Conservation (phyloP, 2,329 filamentous ascomycete species). For the Colletotrichum musae region DNA sequence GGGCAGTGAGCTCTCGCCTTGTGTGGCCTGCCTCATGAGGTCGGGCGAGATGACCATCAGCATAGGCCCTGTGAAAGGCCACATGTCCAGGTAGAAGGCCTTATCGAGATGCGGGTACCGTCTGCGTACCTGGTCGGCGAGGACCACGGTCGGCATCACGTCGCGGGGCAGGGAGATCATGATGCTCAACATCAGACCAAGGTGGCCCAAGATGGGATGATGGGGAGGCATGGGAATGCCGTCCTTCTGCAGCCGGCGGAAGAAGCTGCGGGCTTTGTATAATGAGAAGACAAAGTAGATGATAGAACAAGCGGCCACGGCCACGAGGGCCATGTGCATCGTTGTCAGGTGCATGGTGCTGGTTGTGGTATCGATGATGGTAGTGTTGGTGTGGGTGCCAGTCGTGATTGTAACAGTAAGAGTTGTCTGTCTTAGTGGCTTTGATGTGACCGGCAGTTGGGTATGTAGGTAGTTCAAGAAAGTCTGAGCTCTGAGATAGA, state of each 20-base stretch:
- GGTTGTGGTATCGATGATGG: slow-evolving; percentile 11
- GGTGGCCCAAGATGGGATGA: slow-evolving; percentile 20
- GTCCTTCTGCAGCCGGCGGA: slow-evolving; percentile 16
- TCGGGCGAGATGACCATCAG: slow-evolving; percentile 26
- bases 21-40: neutral
- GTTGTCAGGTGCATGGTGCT: slow-evolving; percentile 19
- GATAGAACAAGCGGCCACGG: neutral
- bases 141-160: slow-evolving; percentile 10
- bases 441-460: neutral
- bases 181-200: slow-evolving; percentile 25
- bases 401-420: slow-evolving; percentile 9
- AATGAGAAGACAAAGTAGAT: slow-evolving; percentile 7
- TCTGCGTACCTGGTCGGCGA: slow-evolving; percentile 10
- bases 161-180: slow-evolving; percentile 15
- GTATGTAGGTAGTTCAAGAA: neutral
- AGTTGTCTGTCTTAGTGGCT: slow-evolving; percentile 3
- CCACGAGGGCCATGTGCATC: slow-evolving; percentile 4
- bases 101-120: slow-evolving; percentile 17
- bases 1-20: neutral
- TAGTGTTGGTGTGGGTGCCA: slow-evolving; percentile 4
- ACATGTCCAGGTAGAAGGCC: slow-evolving; percentile 29
- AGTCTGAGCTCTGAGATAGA: neutral
- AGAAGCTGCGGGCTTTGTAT: slow-evolving; percentile 20
- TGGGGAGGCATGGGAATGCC: slow-evolving; percentile 30
- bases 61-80: slow-evolving; percentile 27